A percentile compares a stretch with the other conserved stretches of the same genome.
phyloP scores from a whole-genome alignment of 2,329 filamentous ascomycete species.

The Xylaria sp. region DNA sequence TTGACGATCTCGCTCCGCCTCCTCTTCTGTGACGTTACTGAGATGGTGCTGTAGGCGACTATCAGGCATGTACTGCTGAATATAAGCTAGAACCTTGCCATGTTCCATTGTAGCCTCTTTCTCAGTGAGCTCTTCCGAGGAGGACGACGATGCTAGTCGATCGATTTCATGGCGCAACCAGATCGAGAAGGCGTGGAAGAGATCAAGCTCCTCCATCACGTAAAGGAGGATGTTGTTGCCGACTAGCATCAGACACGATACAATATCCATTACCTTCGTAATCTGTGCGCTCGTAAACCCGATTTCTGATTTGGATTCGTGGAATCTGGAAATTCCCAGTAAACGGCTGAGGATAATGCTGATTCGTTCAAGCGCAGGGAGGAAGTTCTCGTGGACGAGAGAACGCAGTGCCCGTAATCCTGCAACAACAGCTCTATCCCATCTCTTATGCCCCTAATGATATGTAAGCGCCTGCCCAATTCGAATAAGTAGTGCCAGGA shows the following conservation, averaged over 20 bases:
- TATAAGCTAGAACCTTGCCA: constrained; percentile 68
- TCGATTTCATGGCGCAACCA: constrained; percentile 86
- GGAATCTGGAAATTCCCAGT: constrained; percentile 75
- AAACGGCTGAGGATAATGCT: constrained; percentile 76
- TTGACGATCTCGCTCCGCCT: constrained; percentile 44
- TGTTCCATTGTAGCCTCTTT: constrained; percentile 73
- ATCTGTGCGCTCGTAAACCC: constrained; percentile 62
- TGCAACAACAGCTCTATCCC: constrained; percentile 79
- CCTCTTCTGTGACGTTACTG: constrained; percentile 44
- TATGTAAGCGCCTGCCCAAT: constrained; percentile 4
- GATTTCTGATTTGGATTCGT: constrained; percentile 60
- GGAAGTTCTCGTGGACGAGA: constrained; percentile 78
- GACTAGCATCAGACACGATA: constrained; percentile 70
- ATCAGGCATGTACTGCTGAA: constrained; percentile 61
- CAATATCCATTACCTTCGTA: constrained; percentile 60
- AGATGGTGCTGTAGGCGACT: constrained; percentile 63
- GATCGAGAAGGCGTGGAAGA: constrained; percentile 71
- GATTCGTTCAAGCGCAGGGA: constrained; percentile 81
- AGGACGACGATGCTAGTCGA: constrained; percentile 60
- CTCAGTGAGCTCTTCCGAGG: constrained; percentile 67
- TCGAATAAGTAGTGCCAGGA: not conserved
- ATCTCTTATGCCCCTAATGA: constrained; percentile 77
- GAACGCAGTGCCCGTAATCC: constrained; percentile 73
- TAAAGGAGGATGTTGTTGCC: constrained; percentile 67
- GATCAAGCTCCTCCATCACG: constrained; percentile 68